Evolutionary conservation across 305 asterid genomes (phyloP).

Genomic region (Petunia hybrid): DNA sequence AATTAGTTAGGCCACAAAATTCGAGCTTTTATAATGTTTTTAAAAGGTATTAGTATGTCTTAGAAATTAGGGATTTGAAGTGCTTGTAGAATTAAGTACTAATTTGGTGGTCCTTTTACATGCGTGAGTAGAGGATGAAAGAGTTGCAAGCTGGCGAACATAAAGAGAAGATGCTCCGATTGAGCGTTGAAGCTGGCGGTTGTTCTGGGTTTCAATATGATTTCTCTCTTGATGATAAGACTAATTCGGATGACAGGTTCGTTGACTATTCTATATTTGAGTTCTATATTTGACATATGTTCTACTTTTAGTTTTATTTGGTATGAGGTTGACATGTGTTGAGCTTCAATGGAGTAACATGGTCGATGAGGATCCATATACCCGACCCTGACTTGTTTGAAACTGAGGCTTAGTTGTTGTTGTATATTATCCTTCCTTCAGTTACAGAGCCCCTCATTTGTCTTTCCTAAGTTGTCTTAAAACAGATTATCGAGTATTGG

Average conservation of each 20-base stretch:
- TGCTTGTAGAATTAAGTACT: neutral
- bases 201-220: slow-evolving; percentile 98
- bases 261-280: neutral
- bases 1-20: neutral
- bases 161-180: slow-evolving; percentile 71
- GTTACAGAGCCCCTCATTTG: neutral
- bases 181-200: slow-evolving; percentile 97
- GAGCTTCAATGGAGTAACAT: too few relatives aligned
- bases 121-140: slow-evolving; percentile 67
- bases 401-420: neutral
- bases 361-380: too few relatives aligned
- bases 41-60: neutral
- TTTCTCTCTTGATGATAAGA: slow-evolving; percentile 80
- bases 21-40: slow-evolving; percentile 2
- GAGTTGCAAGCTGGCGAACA: slow-evolving; percentile 83
- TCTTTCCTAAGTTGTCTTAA: neutral
- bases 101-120: slow-evolving; percentile 29
- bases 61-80: neutral
- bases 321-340: too few relatives aligned
- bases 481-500: neutral
- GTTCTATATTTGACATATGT: too few relatives aligned
- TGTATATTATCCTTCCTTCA: slow-evolving; percentile 1
- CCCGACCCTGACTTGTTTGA: too few relatives aligned
- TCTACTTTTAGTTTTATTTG: too few relatives aligned
- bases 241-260: slow-evolving; percentile 85